Conservation (phyloP, 2,329 filamentous ascomycete species). For the Botrytis elliptica region DNA sequence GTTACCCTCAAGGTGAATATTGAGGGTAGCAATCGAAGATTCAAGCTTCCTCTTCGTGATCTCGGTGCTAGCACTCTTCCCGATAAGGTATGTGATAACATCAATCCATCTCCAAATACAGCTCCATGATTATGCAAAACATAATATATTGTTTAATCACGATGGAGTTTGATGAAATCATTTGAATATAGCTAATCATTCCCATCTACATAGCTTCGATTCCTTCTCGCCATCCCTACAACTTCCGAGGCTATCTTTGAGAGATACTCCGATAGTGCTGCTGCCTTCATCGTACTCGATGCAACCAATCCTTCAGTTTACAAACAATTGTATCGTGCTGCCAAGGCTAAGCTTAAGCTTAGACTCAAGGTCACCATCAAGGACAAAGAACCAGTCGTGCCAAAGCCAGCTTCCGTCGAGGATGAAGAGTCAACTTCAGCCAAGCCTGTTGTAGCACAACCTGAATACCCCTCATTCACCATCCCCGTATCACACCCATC, state of each 20-base stretch:
- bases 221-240: slow-evolving; percentile 62
- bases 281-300: slow-evolving; percentile 76
- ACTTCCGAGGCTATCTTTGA: slow-evolving; percentile 70
- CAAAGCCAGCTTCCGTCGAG: slow-evolving; percentile 49
- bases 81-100: slow-evolving; percentile 66
- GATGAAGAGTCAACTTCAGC: slow-evolving; percentile 43
- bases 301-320: slow-evolving; percentile 77
- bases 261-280: slow-evolving; percentile 92
- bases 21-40: slow-evolving; percentile 72
- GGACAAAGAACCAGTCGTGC: slow-evolving; percentile 38
- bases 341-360: slow-evolving; percentile 97
- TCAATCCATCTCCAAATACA: slow-evolving; percentile 23
- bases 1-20: slow-evolving; percentile 85
- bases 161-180: not conserved
- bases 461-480: not conserved
- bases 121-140: slow-evolving; percentile 25
- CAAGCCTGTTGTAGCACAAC: slow-evolving; percentile 27
- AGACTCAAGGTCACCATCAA: slow-evolving; percentile 70
- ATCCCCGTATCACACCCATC: not conserved
- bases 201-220: slow-evolving; percentile 59
- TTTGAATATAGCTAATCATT: slow-evolving; percentile 31
- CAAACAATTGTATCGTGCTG: slow-evolving; percentile 94
- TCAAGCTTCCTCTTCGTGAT: slow-evolving; percentile 87
- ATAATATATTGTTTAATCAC: not conserved
- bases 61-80: slow-evolving; percentile 73